Percentiles rank a stretch among this genome's conserved stretches.
phyloP scores from a whole-genome alignment of 345 rosid genomes.

The Eucalyptus marginata region DNA sequence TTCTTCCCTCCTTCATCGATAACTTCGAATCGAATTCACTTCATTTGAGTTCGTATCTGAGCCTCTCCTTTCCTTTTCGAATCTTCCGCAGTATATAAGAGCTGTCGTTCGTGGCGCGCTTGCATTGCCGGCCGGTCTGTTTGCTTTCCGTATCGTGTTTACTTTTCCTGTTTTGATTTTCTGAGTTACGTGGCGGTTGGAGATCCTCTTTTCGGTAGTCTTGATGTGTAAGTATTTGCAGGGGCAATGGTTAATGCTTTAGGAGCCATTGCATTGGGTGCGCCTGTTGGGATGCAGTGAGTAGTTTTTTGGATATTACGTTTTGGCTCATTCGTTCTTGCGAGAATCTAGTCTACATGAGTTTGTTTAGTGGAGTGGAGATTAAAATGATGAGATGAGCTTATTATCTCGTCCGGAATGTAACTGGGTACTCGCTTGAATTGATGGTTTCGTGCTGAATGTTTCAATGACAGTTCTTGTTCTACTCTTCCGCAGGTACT shows the following conservation, averaged over 20 bases:
- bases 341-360: background rate
- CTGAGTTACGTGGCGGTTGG: background rate
- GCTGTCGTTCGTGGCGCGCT: constrained; percentile 50
- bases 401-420: background rate
- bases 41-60: background rate
- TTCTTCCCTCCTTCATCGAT: background rate
- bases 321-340: background rate
- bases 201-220: background rate
- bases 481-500: constrained; percentile 29
- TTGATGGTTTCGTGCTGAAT: background rate
- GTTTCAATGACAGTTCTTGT: background rate
- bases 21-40: background rate
- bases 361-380: background rate
- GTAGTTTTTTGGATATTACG: constrained; percentile 5
- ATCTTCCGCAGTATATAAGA: constrained; percentile 40
- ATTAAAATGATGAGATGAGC: background rate
- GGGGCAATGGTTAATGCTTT: constrained; percentile 67
- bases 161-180: background rate
- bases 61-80: background rate
- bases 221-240: constrained; percentile 1
- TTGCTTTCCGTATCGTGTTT: background rate
- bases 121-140: constrained; percentile 66
- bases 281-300: constrained; percentile 72
- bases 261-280: constrained; percentile 80
- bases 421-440: background rate